Percentiles rank a stretch among this genome's conserved stretches.
Evolutionary conservation across 441 rosid genomes (phyloP).

Genomic region (Erodium chrysanthum): DNA sequence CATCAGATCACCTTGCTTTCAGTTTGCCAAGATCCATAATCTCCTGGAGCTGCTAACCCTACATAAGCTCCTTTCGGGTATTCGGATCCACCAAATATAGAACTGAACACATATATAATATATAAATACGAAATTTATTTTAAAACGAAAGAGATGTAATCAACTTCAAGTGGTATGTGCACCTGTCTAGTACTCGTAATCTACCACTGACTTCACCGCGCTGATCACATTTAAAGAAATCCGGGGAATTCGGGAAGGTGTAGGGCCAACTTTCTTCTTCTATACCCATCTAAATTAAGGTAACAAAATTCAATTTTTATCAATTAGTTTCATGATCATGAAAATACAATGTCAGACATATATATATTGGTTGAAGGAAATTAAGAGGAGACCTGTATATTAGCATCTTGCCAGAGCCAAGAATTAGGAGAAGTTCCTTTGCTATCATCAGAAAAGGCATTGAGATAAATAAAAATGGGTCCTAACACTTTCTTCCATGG

Average conservation of each 20-base stretch:
- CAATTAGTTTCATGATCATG: too few species aligned
- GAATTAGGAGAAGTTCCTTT: too few species aligned
- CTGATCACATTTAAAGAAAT: background rate
- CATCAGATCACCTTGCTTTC: constrained; percentile 44
- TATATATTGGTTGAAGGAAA: too few species aligned
- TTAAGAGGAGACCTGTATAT: constrained; percentile 32
- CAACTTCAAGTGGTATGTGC: too few species aligned
- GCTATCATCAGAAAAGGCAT: constrained; percentile 33
- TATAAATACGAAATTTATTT: too few species aligned
- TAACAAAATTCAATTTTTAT: too few species aligned
- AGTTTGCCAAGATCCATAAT: constrained; percentile 61
- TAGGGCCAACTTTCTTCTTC: background rate
- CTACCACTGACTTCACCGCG: background rate
- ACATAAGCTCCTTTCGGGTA: constrained; percentile 31
- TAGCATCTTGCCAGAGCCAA: constrained; percentile 61
- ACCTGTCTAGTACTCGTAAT: background rate
- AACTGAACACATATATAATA: too few species aligned
- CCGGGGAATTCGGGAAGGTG: background rate
- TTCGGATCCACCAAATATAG: background rate
- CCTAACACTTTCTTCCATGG: constrained; percentile 73
- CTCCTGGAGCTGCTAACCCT: constrained; percentile 60
- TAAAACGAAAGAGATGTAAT: background rate
- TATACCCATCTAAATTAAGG: background rate
- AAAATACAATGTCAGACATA: too few species aligned
- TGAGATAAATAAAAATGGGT: constrained; percentile 59